Evolutionary conservation across 257 asterid genomes (phyloP).

Genomic region (Fraxinus excelsior): DNA sequence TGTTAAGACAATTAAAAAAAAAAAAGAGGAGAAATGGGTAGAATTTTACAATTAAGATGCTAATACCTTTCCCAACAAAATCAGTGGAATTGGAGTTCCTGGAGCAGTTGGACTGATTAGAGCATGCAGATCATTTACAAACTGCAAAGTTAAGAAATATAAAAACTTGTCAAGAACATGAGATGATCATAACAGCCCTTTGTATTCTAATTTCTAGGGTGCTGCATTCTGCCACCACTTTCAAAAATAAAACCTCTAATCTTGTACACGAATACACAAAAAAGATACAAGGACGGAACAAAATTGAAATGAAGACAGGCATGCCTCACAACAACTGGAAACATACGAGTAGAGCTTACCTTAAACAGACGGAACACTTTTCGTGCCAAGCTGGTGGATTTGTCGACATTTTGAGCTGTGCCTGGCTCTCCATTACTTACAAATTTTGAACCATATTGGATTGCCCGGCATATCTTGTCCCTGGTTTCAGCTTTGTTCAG

Average conservation of each 20-base stretch:
- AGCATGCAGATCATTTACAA: constrained; percentile 85
- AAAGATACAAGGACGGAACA: background rate
- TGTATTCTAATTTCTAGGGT: background rate
- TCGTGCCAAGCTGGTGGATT: constrained; percentile 90
- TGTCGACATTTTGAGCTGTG: constrained; percentile 87
- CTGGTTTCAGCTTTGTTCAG: constrained; percentile 96
- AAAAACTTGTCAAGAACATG: constrained; percentile 1
- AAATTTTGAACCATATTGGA: constrained; percentile 93
- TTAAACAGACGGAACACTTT: constrained; percentile 97
- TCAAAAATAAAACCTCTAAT: background rate
- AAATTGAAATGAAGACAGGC: background rate
- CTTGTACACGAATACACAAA: background rate
- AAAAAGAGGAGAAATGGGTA: background rate
- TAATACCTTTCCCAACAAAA: constrained; percentile 85
- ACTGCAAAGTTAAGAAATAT: constrained; percentile 46
- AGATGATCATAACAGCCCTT: background rate
- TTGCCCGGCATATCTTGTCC: constrained; percentile 99
- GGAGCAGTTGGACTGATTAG: constrained; percentile 83
- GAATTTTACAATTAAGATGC: background rate
- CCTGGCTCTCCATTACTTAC: constrained; percentile 92
- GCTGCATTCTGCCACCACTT: background rate
- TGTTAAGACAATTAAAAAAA: constrained; percentile 3
- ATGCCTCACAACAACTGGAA: background rate
- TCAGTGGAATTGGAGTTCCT: constrained; percentile 87
- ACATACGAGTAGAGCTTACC: constrained; percentile 42